Percentiles rank a stretch among this genome's conserved stretches.
Conservation (phyloP, 2,329 filamentous ascomycete species). For the Cladophialophora chaetospira region DNA sequence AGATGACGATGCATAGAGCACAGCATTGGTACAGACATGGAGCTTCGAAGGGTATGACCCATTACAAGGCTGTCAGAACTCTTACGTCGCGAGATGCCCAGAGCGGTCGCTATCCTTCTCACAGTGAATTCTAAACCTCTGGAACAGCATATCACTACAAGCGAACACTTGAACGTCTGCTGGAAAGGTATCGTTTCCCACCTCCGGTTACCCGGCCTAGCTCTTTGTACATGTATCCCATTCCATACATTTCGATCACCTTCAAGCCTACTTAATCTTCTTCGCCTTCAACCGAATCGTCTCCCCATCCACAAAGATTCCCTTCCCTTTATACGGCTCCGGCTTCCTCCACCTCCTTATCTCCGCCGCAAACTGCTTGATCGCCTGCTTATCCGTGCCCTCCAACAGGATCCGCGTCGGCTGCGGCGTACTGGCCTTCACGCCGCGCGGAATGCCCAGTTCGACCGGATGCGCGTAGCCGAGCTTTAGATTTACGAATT, state of each 20-base stretch:
- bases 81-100: no score
- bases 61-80: no score
- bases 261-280: constrained; percentile 78
- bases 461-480: constrained; percentile 97
- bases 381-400: constrained; percentile 78
- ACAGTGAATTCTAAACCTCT: no score
- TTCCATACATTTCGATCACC: not conserved
- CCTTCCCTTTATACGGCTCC: constrained; percentile 99
- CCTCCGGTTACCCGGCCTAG: no score
- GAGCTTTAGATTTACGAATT: constrained; percentile 90
- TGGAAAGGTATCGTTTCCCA: no score
- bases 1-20: no score
- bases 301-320: constrained; percentile 96
- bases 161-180: no score
- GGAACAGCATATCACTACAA: no score
- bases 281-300: constrained; percentile 98
- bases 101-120: no score
- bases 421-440: constrained; percentile 84
- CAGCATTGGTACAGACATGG: no score
- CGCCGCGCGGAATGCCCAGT: constrained; percentile 76
- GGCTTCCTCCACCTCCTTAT: constrained; percentile 87
- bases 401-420: constrained; percentile 90
- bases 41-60: no score
- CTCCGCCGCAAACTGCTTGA: constrained; percentile 87
- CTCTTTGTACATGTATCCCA: not conserved